Base-by-base conservation (phyloP, 1,284 basidiomycete genomes). In the Trametes hirsuta region DNA sequence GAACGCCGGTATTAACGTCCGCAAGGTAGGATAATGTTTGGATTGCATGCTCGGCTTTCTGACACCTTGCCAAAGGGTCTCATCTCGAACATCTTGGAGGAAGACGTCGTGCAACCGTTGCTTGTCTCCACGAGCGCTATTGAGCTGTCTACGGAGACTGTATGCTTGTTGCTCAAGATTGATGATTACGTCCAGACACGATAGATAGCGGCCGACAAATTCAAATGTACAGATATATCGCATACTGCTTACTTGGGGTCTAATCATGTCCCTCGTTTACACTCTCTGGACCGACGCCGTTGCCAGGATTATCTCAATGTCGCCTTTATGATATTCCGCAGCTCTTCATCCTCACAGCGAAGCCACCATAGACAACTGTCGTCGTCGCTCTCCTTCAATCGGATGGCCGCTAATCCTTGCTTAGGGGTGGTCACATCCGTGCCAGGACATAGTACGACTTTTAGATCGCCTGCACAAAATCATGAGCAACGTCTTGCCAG, bases 1-100 rank as follows among this genome's bases (percentile, higher is more conserved):
- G 66, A 96, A 90, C 67, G 97, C 97, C 21, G 97, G 97, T 47
- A 99, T 99, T 78, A 99, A 99, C 73, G 96, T 99, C 60, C 88
- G 96, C 72, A 97, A 95, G 82, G 93, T 93, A 25, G 42, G 2
- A 18, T 44, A n/a, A 4, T 22, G 4, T 34, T 35, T 6, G 12
- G 24, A 30, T 2, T 36, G 12, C 52, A 53, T 24, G 34, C 21
- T 18, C n/a, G 22, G 9, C 3, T 50, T 50, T 36, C 41, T 61
- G 2, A 54, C 10, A 8, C 39, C n/a, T 25, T n/a, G 18, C 18
- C 3, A 24, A 64, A 96, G 93, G 96, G 97, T 21, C 81, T 96
- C 69, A 95, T 98, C 70, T 97, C 94, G 45, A 97, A 98, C 77
- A 98, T 98, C 66, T 74, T 97, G 49, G 96, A 98, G 74, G 97